Evolutionary conservation across 2,329 filamentous ascomycete genomes (phyloP), one percentile per base, ranked within the genome.

Genomic region (Mycosphaerella arachidis): DNA sequence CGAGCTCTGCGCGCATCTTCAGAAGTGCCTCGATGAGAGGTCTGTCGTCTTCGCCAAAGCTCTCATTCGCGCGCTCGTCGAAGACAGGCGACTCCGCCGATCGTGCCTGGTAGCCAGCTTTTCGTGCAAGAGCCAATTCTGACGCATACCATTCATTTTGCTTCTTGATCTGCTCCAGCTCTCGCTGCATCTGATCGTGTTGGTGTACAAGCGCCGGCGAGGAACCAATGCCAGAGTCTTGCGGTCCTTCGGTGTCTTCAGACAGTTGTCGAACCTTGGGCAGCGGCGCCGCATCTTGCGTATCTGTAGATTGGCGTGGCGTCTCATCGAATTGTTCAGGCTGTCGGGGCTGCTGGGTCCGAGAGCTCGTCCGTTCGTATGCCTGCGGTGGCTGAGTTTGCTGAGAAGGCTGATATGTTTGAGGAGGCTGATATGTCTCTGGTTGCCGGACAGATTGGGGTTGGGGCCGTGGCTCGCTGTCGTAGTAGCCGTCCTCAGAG

Each of bases 101-200:
- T 2, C 86, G 79, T 63, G 90, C 84, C 6, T 86, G 82, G 70
- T 97, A 99, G 5, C 94, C 94, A 45, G 91, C 86, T 75, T 96
- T 96, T 53, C 90, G 86, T 6, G 94, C 95, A 64, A 99, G 80
- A 59, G 96, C 91, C 50, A 99, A 81, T 75, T 99, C 94, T 0
- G 93, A 97, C 7, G 92, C 91, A 74, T 96, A 97, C 94, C 94
- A 99, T 0, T 93, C 93, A 75, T 96, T 97, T 55, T 90, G 86
- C 70, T 89, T 94, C 69, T 91, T 90, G 3, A 88, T 84, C 8
- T 86, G 82, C 72, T 99, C 93, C 1, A 99, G 81, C 72, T 99
- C 94, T 72, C 94, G 93, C 13, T 91, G 81, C 12, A 97, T 75
- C 0, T 89, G 86, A 63, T 90, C 88, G 1, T 88, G 88, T 66